A percentile compares a stretch with the other conserved stretches of the same genome.
These are phyloP conservation scores for Lagenaria siceraria DNA, from an alignment of 306 rosid species.

Conservation along the genomic window DNA sequence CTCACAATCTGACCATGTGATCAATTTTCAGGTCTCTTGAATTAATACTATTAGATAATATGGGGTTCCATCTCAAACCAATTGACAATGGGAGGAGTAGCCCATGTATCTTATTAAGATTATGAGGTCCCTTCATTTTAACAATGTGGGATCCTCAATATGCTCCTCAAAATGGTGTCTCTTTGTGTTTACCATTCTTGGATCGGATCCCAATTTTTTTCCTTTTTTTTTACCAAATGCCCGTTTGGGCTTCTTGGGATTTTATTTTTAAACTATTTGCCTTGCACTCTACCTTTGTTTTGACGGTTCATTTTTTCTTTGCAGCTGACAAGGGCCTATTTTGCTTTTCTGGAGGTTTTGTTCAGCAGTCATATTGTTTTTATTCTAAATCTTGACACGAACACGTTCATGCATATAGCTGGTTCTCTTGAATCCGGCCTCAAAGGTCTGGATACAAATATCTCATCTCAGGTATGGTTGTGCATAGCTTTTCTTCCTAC, in stretches of 20 bases:
- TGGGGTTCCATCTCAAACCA: too few species aligned
- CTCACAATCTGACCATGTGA: too few species aligned
- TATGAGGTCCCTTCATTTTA: too few species aligned
- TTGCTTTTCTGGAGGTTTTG: slow-evolving; percentile 89
- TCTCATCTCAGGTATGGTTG: slow-evolving; percentile 76
- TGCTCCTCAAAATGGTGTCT: too few species aligned
- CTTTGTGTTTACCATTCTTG: too few species aligned
- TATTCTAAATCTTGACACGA: slow-evolving; percentile 67
- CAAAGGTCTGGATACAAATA: slow-evolving; percentile 83
- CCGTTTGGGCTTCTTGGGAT: neutral
- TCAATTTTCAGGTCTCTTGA: too few species aligned
- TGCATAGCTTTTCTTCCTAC: slow-evolving; percentile 4
- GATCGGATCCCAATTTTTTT: too few species aligned
- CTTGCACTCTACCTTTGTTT: neutral
- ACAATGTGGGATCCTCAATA: too few species aligned
- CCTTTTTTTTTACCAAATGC: too few species aligned
- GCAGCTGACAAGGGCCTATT: slow-evolving; percentile 94
- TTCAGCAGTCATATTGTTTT: slow-evolving; percentile 74
- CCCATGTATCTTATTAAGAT: too few species aligned
- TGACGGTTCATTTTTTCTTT: slow-evolving; percentile 12
- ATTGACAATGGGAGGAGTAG: too few species aligned
- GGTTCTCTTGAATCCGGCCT: slow-evolving; percentile 98
- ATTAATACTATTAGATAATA: too few species aligned
- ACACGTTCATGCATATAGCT: slow-evolving; percentile 79
- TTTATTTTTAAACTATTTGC: neutral